Evolutionary conservation across 768 basidiomycete genomes (phyloP).

Genomic region (Lactarius trivialis): DNA sequence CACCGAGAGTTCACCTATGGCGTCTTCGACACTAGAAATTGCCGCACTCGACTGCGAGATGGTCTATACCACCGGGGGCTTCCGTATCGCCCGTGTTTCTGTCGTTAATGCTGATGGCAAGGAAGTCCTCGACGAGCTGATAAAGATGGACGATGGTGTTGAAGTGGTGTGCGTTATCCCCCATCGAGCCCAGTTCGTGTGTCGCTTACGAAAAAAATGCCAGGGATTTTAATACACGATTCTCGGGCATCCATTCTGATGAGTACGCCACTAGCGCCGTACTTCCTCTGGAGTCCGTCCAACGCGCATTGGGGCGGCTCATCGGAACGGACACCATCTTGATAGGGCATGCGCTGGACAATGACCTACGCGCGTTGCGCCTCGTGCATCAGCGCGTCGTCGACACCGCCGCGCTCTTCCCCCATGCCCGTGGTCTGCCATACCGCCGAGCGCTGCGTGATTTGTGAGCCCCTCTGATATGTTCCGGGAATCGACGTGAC

Average conservation of each 20-base stretch:
- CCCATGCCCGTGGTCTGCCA: conserved; percentile 70
- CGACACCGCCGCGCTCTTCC: conserved; percentile 85
- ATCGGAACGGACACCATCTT: conserved; percentile 80
- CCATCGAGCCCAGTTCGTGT: background rate
- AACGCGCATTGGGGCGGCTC: conserved; percentile 59
- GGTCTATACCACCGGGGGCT: conserved; percentile 90
- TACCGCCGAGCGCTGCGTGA: conserved; percentile 77
- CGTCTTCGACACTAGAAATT: conserved; percentile 54
- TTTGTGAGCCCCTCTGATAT: conserved; percentile 44
- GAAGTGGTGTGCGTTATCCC: conserved; percentile 56
- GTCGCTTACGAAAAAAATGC: background rate
- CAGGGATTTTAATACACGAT: conserved; percentile 90
- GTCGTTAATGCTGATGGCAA: conserved; percentile 73
- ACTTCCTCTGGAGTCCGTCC: conserved; percentile 58
- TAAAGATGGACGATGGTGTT: conserved; percentile 76
- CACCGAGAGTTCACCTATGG: conserved; percentile 37
- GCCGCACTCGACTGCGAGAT: conserved; percentile 95
- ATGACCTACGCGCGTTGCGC: conserved; percentile 86
- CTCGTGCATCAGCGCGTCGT: conserved; percentile 80
- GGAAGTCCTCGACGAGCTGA: conserved; percentile 74
- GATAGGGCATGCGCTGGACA: conserved; percentile 88
- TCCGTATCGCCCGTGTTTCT: conserved; percentile 86
- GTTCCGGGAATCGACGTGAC: background rate
- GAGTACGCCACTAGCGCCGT: conserved; percentile 48
- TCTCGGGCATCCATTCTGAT: conserved; percentile 71